A percentile compares a stretch with the other conserved stretches of the same genome.
phyloP scores from a whole-genome alignment of 306 rosid genomes.

The Pueraria montana region DNA sequence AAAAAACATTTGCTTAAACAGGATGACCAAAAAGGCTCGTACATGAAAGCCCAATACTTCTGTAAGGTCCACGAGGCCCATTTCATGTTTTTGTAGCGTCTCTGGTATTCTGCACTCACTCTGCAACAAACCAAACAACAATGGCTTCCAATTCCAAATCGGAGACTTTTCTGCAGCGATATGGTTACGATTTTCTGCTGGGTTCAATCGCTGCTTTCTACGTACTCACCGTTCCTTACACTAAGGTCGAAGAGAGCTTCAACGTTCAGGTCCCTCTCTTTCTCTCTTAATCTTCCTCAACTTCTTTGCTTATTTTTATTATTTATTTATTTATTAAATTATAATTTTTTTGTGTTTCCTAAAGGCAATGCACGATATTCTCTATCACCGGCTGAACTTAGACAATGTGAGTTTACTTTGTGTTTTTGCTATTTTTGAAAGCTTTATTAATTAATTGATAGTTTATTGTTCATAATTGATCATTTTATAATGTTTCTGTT shows the following conservation, averaged over 20 bases:
- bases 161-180: constrained; percentile 53
- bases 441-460: constrained; percentile 33
- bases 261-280: constrained; percentile 73
- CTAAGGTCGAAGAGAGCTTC: constrained; percentile 97
- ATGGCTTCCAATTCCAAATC: constrained; percentile 71
- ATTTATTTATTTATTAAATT: not conserved
- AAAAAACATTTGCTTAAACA: too few relatives aligned
- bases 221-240: constrained; percentile 76
- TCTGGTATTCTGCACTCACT: not conserved
- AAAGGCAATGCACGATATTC: constrained; percentile 89
- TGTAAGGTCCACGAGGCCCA: not conserved
- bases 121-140: constrained; percentile 40
- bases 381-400: constrained; percentile 71
- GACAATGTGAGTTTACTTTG: constrained; percentile 64
- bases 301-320: not conserved
- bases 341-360: not conserved
- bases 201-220: constrained; percentile 76
- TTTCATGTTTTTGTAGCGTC: not conserved
- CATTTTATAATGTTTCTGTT: constrained; percentile 30
- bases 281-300: constrained; percentile 33
- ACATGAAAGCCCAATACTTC: not conserved
- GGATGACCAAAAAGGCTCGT: too few relatives aligned
- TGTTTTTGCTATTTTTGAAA: not conserved
- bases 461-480: constrained; percentile 24
- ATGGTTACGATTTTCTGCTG: constrained; percentile 76